Conservation (phyloP, 352 stramenopile genomes). For the Phytophthora sansomeana region DNA sequence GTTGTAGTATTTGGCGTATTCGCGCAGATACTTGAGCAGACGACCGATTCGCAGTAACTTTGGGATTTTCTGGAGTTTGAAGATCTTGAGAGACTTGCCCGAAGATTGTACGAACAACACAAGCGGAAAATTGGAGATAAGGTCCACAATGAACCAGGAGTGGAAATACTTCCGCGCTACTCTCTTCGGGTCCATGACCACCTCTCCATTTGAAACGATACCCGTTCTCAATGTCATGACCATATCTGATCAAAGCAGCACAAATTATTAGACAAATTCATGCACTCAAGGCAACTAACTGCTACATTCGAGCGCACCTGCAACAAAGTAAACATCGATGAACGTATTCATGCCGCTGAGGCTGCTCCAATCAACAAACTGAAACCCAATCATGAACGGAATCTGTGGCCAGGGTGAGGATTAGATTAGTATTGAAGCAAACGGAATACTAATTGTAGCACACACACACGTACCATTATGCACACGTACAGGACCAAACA, state of each 20-base stretch:
- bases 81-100: constrained; percentile 82
- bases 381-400: constrained; percentile 73
- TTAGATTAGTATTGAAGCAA: background rate
- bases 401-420: constrained; percentile 20
- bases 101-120: constrained; percentile 66
- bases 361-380: constrained; percentile 69
- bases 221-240: constrained; percentile 81
- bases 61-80: constrained; percentile 88
- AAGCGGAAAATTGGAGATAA: constrained; percentile 87
- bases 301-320: constrained; percentile 29
- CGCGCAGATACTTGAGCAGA: constrained; percentile 78
- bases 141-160: constrained; percentile 86
- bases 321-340: constrained; percentile 85
- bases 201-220: constrained; percentile 75
- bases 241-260: constrained; percentile 58
- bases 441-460: background rate
- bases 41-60: constrained; percentile 81
- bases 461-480: constrained; percentile 46
- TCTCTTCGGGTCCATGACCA: constrained; percentile 78
- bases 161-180: constrained; percentile 75
- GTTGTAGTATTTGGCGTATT: constrained; percentile 90
- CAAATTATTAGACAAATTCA: background rate
- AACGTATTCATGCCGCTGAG: constrained; percentile 66
- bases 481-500: constrained; percentile 82
- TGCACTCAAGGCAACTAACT: background rate